phyloP scores from a whole-genome alignment of 306 rosid species.

The Prunus davidiana region DNA sequence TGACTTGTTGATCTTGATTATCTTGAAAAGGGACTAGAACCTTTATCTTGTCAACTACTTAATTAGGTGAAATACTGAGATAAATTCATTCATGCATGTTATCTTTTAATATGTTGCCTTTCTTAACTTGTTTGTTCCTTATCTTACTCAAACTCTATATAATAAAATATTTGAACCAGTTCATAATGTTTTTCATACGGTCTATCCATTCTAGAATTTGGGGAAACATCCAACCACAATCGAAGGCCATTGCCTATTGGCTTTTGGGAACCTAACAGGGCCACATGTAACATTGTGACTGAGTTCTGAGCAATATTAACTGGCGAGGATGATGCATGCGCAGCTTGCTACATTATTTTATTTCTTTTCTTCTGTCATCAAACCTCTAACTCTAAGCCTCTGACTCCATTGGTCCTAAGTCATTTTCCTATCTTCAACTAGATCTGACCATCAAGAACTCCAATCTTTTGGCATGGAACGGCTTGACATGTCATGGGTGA shows the following conservation, averaged over 20 bases:
- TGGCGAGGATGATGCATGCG: background rate
- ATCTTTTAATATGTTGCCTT: too few species aligned
- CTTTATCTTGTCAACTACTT: too few species aligned
- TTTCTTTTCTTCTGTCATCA: background rate
- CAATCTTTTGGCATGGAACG: constrained; percentile 22
- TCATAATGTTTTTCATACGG: background rate
- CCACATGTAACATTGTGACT: constrained; percentile 3
- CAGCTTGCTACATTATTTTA: background rate
- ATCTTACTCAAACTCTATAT: constrained; percentile 3
- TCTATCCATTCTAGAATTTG: constrained; percentile 5
- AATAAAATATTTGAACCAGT: background rate
- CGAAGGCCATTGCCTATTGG: constrained; percentile 9
- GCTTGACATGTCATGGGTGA: constrained; percentile 5
- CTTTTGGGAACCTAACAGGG: constrained; percentile 1
- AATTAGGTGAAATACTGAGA: too few species aligned
- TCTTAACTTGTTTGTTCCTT: background rate
- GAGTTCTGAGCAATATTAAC: background rate
- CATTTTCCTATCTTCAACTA: constrained; percentile 26
- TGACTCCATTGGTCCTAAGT: constrained; percentile 20
- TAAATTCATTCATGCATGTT: too few species aligned
- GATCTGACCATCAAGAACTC: constrained; percentile 25
- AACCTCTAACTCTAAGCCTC: background rate
- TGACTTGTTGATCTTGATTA: too few species aligned
- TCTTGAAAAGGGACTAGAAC: too few species aligned
- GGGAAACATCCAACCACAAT: background rate